These are phyloP conservation scores for Graphium sp. DNA, from an alignment of 2,329 filamentous ascomycete genomes.

Conservation along the genomic window DNA sequence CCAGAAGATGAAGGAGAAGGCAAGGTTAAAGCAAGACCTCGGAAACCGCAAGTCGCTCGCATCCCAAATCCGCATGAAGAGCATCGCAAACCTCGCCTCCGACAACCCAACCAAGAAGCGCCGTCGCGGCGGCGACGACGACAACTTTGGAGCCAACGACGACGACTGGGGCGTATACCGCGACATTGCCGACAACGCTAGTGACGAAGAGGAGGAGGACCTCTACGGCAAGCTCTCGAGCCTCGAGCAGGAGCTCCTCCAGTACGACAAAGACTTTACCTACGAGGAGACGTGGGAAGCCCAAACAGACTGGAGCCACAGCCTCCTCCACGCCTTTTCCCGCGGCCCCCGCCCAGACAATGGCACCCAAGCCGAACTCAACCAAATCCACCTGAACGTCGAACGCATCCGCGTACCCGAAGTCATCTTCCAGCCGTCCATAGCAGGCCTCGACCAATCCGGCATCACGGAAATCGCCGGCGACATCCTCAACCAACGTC, in stretches of 20 bases:
- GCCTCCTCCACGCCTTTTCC: conserved; percentile 74
- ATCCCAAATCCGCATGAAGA: conserved; percentile 96
- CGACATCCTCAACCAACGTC: conserved; percentile 73
- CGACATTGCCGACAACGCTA: conserved; percentile 70
- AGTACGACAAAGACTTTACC: conserved; percentile 75
- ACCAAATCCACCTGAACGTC: conserved; percentile 90
- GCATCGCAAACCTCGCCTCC: conserved; percentile 84
- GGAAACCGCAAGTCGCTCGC: conserved; percentile 94
- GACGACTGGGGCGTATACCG: conserved; percentile 97
- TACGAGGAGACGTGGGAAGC: conserved; percentile 87
- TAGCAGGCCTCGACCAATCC: conserved; percentile 84
- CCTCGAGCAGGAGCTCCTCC: conserved; percentile 70
- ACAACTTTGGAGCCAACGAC: conserved; percentile 92
- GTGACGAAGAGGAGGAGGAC: conserved; percentile 80
- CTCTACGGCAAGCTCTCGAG: conserved; percentile 54
- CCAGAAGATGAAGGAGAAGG: conserved; percentile 80
- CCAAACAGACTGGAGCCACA: conserved; percentile 90
- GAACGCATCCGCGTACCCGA: conserved; percentile 90
- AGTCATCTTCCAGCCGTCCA: conserved; percentile 80
- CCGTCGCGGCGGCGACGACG: conserved; percentile 75
- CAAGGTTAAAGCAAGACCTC: conserved; percentile 82
- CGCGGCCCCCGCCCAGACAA: conserved; percentile 74
- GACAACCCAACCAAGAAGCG: conserved; percentile 76
- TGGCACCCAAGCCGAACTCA: conserved; percentile 59
- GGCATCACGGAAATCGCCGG: conserved; percentile 84